phyloP scores from a whole-genome alignment of 345 rosid genomes.

The Stellera chamaejasme region DNA sequence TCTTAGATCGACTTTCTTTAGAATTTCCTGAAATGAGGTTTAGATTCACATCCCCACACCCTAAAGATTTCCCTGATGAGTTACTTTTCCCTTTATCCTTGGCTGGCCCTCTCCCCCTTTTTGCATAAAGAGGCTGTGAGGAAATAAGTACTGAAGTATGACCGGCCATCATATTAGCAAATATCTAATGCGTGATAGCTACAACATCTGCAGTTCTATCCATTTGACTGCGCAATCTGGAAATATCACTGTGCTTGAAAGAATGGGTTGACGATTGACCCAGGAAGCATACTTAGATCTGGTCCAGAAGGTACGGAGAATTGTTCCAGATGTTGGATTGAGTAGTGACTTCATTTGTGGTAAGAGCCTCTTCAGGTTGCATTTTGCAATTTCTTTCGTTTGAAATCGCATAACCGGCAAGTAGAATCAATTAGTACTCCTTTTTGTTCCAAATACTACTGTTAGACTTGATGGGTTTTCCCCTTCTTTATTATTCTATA shows the following conservation, averaged over 20 bases:
- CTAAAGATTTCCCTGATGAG: constrained; percentile 89
- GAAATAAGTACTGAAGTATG: too few species aligned
- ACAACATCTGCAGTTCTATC: constrained; percentile 70
- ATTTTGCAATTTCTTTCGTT: background rate
- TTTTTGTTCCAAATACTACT: background rate
- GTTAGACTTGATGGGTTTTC: background rate
- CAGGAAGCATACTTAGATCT: too few species aligned
- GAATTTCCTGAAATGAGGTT: too few species aligned
- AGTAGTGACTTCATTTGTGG: too few species aligned
- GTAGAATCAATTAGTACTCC: background rate
- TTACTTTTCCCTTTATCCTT: too few species aligned
- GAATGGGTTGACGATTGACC: constrained; percentile 81
- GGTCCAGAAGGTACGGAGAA: too few species aligned
- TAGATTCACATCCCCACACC: constrained; percentile 94
- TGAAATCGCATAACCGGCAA: constrained; percentile 4
- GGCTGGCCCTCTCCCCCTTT: too few species aligned
- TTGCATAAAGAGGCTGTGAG: too few species aligned
- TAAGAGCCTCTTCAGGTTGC: constrained; percentile 19
- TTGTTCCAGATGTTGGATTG: too few species aligned
- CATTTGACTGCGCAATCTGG: constrained; percentile 98
- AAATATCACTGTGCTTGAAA: constrained; percentile 61
- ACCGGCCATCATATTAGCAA: too few species aligned
- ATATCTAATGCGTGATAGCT: constrained; percentile 71
- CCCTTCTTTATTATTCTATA: background rate
- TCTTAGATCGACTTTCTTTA: too few species aligned